Evolutionary conservation across 2,329 filamentous ascomycete genomes (phyloP).

Genomic region (Lasiodiplodia sp.): DNA sequence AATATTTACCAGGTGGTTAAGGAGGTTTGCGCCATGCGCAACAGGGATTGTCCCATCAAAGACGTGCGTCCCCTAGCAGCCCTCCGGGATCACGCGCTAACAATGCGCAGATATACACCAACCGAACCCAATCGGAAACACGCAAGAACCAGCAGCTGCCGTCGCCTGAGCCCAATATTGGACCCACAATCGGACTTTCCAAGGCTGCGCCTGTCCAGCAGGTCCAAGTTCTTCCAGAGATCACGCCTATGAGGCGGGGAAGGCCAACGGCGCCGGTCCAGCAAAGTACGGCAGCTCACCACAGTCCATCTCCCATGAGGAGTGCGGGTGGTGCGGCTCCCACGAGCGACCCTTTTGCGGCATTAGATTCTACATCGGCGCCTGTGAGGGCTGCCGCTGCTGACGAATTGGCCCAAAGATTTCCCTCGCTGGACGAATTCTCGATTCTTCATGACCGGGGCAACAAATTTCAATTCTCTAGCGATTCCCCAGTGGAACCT

Average conservation of each 20-base stretch:
- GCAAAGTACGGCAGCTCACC: conserved; percentile 56
- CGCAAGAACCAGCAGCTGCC: conserved; percentile 68
- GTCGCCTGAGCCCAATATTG: conserved; percentile 58
- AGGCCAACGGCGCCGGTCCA: conserved; percentile 66
- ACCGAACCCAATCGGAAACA: conserved; percentile 69
- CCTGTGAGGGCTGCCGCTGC: conserved; percentile 58
- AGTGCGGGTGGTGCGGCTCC: conserved; percentile 54
- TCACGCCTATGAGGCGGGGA: conserved; percentile 92
- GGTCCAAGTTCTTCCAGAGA: conserved; percentile 80
- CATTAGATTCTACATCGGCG: conserved; percentile 74
- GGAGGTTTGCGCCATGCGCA: conserved; percentile 88
- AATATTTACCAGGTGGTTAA: conserved; percentile 94
- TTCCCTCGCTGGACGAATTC: conserved; percentile 93
- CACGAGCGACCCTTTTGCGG: conserved; percentile 85
- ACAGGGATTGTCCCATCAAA: conserved; percentile 83
- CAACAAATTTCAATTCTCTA: conserved; percentile 80
- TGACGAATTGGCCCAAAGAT: conserved; percentile 85
- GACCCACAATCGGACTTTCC: conserved; percentile 77
- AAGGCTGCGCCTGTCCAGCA: conserved; percentile 78
- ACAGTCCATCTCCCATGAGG: conserved; percentile 72
- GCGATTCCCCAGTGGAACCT: conserved; percentile 56
- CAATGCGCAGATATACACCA: conserved; percentile 55
- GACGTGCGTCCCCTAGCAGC: conserved; percentile 68
- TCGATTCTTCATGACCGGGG: conserved; percentile 86
- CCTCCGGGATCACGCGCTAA: conserved; percentile 35